These are phyloP conservation scores for Corinectria fuckeliana DNA, from an alignment of 2,329 filamentous ascomycete species.

Conservation along the genomic window DNA sequence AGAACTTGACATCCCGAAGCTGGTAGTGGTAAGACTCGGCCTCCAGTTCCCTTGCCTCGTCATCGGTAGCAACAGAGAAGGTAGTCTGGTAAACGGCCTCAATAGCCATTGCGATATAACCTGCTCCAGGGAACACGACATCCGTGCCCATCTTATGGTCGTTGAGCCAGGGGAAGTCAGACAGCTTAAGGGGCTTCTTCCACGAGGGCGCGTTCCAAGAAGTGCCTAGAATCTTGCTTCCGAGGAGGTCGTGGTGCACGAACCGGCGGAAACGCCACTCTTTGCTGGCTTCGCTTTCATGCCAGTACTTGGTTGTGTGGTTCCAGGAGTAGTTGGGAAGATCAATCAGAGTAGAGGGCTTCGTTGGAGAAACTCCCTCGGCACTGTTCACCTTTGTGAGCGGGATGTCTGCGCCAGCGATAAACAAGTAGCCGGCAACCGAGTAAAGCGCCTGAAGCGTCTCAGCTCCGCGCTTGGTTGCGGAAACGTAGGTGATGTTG, in stretches of 20 bases:
- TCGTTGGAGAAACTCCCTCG: not conserved
- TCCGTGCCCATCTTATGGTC: constrained; percentile 51
- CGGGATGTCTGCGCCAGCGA: not conserved
- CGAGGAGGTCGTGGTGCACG: constrained; percentile 51
- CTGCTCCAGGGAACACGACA: constrained; percentile 49
- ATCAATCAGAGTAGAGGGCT: constrained; percentile 38
- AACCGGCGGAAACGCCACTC: constrained; percentile 45
- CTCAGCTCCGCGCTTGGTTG: not conserved
- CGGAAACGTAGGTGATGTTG: constrained; percentile 1
- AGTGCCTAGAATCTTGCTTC: constrained; percentile 42
- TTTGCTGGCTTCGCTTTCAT: constrained; percentile 47
- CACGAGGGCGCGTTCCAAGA: constrained; percentile 44
- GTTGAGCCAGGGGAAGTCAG: constrained; percentile 49
- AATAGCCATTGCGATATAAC: constrained; percentile 48
- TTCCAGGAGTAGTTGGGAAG: constrained; percentile 56
- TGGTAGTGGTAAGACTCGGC: constrained; percentile 1
- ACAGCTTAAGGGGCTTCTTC: constrained; percentile 46
- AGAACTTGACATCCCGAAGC: constrained; percentile 15
- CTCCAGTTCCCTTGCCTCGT: not conserved
- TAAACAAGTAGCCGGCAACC: constrained; percentile 8
- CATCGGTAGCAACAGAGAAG: not conserved
- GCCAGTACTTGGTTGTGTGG: constrained; percentile 51
- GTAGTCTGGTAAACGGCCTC: constrained; percentile 45
- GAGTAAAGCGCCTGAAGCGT: not conserved
- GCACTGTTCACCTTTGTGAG: constrained; percentile 8